Conservation (phyloP, 495 filamentous ascomycete species). For the Tuber borchii region DNA sequence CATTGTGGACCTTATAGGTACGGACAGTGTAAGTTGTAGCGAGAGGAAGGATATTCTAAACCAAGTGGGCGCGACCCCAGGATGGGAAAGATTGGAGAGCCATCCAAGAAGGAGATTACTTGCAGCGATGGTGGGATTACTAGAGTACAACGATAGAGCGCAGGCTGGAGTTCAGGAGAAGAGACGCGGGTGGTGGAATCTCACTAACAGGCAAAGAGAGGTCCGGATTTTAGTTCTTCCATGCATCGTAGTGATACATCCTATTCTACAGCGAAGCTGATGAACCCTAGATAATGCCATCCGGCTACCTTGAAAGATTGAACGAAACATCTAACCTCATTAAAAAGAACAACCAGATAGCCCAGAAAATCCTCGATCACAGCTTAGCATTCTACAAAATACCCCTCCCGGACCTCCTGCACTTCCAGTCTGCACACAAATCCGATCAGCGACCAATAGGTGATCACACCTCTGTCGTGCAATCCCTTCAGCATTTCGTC, state of each 20-base stretch:
- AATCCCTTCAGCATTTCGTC: constrained; percentile 48
- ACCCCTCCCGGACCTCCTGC: constrained; percentile 36
- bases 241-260: neutral
- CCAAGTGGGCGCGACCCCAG: constrained; percentile 27
- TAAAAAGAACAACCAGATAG: constrained; percentile 36
- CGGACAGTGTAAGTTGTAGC: neutral
- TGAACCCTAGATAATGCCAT: constrained; percentile 17
- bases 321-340: constrained; percentile 29
- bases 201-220: constrained; percentile 36
- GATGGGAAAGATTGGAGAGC: constrained; percentile 26
- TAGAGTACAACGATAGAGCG: constrained; percentile 36
- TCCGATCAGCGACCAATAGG: constrained; percentile 22
- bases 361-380: constrained; percentile 36
- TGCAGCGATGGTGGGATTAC: constrained; percentile 41
- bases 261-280: neutral
- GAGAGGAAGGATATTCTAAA: constrained; percentile 22
- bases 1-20: neutral
- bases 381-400: constrained; percentile 42
- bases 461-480: constrained; percentile 44
- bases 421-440: constrained; percentile 33
- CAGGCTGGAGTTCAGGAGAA: constrained; percentile 35
- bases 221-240: constrained; percentile 22
- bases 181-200: constrained; percentile 36
- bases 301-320: constrained; percentile 36
- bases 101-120: constrained; percentile 41